Evolutionary conservation across 257 asterid species (phyloP), one percentile per base, ranked within the genome.

Genomic region (Solanum etuberosum): DNA sequence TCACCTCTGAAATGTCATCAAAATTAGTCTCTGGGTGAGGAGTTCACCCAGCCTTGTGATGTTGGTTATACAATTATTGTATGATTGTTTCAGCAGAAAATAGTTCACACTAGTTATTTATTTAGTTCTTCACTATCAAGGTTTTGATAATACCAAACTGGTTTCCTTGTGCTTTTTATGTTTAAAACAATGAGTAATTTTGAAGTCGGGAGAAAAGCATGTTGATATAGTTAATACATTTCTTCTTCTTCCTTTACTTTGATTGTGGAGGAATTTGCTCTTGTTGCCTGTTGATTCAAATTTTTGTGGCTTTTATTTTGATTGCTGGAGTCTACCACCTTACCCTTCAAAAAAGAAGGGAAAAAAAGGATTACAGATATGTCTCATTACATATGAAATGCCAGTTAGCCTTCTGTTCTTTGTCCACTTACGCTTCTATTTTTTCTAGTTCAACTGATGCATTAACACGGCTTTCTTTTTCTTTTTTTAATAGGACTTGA

Each of bases 401-500:
- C 40, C 31, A 6, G 29, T 29, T 46, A 27, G 20, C 65, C 68
- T 80, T 5, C 3, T 10, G 20, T 80, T 46, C 85, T 80, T 29
- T 80, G 67, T 48, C 32, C 84, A 29, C 85, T 80, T 80, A 5
- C 5, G 16, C 18, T 18, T 80, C 65, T 29, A 5, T 80, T 18
- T 29, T 16, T n/a, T 29, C 42, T 18, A 46, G 59, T 46, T 80
- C 16, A 80, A 80, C 20, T 80, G 85, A 46, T 80, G 67, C 29
- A 46, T 46, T 46, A 29, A 80, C 68, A 46, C 68, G 3, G 16
- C 25, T 16, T 71, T 3, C 65, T 46, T 71, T 4, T 86, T 35
- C 85, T 68, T 42, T 72, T 90, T 90, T 83, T 67, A 83, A 87
- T 94, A 96, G 99, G 99, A 96, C 88, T 82, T 96, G 91, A 96